Evolutionary conservation across 2,329 filamentous ascomycete species (phyloP).

Genomic region (Fusarium robinianum): DNA sequence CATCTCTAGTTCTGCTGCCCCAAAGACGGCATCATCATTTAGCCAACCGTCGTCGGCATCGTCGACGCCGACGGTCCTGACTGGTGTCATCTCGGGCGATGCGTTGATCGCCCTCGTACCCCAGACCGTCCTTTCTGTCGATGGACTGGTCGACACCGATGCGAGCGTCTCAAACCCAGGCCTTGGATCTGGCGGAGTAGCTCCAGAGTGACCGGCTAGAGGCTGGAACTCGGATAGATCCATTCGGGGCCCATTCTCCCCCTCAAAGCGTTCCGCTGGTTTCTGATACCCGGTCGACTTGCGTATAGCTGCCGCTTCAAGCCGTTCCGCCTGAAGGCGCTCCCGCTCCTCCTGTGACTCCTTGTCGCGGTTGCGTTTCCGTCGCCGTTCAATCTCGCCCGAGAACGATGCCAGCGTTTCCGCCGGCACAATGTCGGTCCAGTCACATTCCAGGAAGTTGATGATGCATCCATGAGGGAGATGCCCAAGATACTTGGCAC

Average conservation of each 20-base stretch:
- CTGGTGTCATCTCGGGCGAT: slow-evolving; percentile 58
- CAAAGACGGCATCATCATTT: slow-evolving; percentile 76
- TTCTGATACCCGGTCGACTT: slow-evolving; percentile 49
- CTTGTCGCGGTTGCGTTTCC: slow-evolving; percentile 81
- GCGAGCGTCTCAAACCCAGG: slow-evolving; percentile 71
- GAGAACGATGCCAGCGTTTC: slow-evolving; percentile 76
- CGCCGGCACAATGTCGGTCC: slow-evolving; percentile 83
- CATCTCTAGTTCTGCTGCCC: slow-evolving; percentile 60
- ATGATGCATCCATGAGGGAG: slow-evolving; percentile 90
- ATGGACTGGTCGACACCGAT: slow-evolving; percentile 80
- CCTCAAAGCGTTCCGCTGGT: slow-evolving; percentile 45
- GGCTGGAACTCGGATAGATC: slow-evolving; percentile 69
- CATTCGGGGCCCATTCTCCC: slow-evolving; percentile 46
- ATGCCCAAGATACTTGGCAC: slow-evolving; percentile 85
- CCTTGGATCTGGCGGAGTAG: slow-evolving; percentile 61
- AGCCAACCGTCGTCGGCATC: slow-evolving; percentile 86
- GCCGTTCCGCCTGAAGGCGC: slow-evolving; percentile 76
- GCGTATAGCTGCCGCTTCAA: slow-evolving; percentile 72
- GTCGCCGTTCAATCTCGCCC: slow-evolving; percentile 74
- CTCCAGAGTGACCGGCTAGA: slow-evolving; percentile 54
- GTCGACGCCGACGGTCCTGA: slow-evolving; percentile 46
- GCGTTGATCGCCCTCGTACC: slow-evolving; percentile 74
- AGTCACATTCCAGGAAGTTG: slow-evolving; percentile 90
- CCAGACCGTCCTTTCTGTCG: slow-evolving; percentile 82
- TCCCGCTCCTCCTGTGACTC: slow-evolving; percentile 86